A percentile compares a stretch with the other conserved stretches of the same genome.
phyloP scores from a whole-genome alignment of 2,329 filamentous ascomycete species.

The Rutstroemia sp. region DNA sequence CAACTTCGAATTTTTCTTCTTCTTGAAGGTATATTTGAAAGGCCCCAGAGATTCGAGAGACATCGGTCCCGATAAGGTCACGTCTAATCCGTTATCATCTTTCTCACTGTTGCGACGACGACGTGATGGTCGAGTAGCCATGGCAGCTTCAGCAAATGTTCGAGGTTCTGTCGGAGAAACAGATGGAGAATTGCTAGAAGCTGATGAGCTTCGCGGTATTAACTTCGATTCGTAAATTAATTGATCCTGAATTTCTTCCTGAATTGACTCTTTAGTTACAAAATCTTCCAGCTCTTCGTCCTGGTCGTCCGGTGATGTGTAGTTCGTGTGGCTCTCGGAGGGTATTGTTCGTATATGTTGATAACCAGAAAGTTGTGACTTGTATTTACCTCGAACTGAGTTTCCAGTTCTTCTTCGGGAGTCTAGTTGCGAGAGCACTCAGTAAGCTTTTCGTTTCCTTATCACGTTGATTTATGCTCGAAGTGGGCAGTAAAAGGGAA shows the following conservation, averaged over 20 bases:
- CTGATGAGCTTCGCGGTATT: neutral
- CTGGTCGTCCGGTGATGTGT: neutral
- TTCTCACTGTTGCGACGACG: constrained; percentile 3
- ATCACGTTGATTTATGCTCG: neutral
- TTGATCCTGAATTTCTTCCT: constrained; percentile 9
- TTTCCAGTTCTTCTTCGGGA: neutral
- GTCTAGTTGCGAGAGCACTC: constrained; percentile 2
- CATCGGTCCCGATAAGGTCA: constrained; percentile 8
- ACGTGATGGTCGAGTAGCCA: constrained; percentile 8
- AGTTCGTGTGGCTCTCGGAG: neutral
- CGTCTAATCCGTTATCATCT: neutral
- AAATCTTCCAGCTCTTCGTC: neutral
- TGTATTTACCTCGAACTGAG: neutral
- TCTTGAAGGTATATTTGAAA: constrained; percentile 13
- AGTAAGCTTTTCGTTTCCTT: constrained; percentile 5
- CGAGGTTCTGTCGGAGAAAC: neutral
- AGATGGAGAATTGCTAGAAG: neutral
- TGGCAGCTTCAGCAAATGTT: constrained; percentile 11
- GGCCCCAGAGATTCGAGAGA: constrained; percentile 11
- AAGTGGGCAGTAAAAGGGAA: constrained; percentile 1
- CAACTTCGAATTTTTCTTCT: constrained; percentile 9
- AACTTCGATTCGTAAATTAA: constrained; percentile 1
- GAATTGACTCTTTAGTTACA: constrained; percentile 6
- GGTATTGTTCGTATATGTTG: constrained; percentile 8
- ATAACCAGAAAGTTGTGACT: neutral